These are phyloP conservation scores for Paramecium octaurelia DNA, from an alignment of 73 alveolate species.

Conservation along the genomic window DNA sequence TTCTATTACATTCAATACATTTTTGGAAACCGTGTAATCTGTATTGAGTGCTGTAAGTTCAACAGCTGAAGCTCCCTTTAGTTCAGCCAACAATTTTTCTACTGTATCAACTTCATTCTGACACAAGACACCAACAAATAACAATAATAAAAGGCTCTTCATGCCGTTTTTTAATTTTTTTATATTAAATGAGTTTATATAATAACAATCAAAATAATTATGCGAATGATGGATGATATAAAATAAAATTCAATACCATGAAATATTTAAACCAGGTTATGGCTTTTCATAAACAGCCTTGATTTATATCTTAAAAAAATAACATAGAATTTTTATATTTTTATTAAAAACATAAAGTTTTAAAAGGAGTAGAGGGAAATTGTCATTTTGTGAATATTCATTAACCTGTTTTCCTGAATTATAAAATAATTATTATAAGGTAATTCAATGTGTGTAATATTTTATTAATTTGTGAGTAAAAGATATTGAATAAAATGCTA, in stretches of 20 bases:
- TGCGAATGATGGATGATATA: not conserved
- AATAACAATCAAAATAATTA: not conserved
- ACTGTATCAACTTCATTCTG: constrained; percentile 40
- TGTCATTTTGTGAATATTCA: too few species aligned
- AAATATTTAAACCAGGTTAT: too few species aligned
- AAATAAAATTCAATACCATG: too few species aligned
- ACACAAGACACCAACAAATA: not conserved
- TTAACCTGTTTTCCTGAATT: too few species aligned
- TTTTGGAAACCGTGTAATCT: constrained; percentile 26
- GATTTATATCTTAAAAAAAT: too few species aligned
- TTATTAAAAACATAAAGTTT: too few species aligned
- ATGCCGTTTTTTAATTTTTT: constrained; percentile 40
- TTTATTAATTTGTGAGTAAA: not conserved
- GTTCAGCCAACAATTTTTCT: constrained; percentile 30
- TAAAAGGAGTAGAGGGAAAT: too few species aligned
- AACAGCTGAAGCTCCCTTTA: constrained; percentile 37
- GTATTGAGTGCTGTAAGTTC: constrained; percentile 40
- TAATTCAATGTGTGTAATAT: too few species aligned
- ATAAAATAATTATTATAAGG: too few species aligned
- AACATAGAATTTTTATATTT: too few species aligned
- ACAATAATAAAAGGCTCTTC: not conserved
- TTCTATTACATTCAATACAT: not conserved
- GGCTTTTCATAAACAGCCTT: too few species aligned
- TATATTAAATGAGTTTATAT: not conserved
- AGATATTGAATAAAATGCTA: too few species aligned